Conservation (phyloP, 306 rosid species). For the Quercus bicolor region DNA sequence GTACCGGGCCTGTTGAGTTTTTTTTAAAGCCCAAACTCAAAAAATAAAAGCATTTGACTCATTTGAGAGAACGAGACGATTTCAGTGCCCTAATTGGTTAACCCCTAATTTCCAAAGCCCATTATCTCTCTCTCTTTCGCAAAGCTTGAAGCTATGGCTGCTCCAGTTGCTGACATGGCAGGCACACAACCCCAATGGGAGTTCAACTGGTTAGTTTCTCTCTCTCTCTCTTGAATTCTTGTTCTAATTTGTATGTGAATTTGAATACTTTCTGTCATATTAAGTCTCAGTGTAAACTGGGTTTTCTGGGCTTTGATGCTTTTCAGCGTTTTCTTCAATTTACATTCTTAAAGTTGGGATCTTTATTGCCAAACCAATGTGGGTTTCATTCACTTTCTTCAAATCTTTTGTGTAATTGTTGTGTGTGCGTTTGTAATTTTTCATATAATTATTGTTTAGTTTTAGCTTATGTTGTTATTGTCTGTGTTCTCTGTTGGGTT, state of each 20-base stretch:
- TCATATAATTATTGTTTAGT: neutral
- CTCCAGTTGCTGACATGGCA: constrained; percentile 16
- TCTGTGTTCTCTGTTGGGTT: no score
- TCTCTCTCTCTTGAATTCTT: constrained; percentile 6
- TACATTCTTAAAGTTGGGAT: neutral
- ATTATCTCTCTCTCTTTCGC: neutral
- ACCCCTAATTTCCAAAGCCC: no score
- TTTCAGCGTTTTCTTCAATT: neutral
- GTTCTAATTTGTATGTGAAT: neutral
- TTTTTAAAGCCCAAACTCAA: no score
- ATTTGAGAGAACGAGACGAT: no score
- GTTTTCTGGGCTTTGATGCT: neutral
- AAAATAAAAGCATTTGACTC: no score
- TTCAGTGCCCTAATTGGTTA: no score
- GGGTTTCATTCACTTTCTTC: neutral
- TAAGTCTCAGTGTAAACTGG: neutral
- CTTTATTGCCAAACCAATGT: neutral
- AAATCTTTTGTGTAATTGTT: neutral
- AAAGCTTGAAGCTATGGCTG: constrained; percentile 36
- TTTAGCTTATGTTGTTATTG: no score
- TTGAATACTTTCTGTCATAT: neutral
- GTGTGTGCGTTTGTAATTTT: neutral
- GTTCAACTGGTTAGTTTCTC: constrained; percentile 48
- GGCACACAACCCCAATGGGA: constrained; percentile 43
- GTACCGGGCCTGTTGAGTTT: no score